Conservation (phyloP, 306 rosid species). For the Cajanus cajan region DNA sequence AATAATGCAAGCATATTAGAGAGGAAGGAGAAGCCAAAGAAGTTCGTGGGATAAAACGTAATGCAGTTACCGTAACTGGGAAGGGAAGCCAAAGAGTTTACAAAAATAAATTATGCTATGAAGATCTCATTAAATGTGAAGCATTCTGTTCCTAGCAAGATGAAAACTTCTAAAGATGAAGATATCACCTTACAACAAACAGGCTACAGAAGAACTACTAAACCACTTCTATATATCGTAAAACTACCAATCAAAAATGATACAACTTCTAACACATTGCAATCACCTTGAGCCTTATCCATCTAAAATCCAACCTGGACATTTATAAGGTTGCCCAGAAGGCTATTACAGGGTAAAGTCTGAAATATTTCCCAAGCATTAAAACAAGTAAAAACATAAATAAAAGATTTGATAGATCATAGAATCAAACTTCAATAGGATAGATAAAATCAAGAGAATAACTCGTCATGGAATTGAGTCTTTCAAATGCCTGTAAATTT, state of each 20-base stretch:
- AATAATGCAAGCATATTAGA: too few species aligned
- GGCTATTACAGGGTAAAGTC: neutral
- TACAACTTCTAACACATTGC: neutral
- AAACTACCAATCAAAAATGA: neutral
- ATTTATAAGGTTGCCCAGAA: neutral
- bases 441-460: constrained; percentile 10
- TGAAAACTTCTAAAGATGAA: too few species aligned
- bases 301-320: neutral
- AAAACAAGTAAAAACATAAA: neutral
- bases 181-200: too few species aligned
- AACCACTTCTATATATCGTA: too few species aligned
- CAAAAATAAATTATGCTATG: too few species aligned
- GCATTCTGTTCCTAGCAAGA: too few species aligned
- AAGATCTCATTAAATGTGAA: too few species aligned
- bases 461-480: neutral
- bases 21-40: too few species aligned
- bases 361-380: neutral
- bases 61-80: too few species aligned
- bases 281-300: neutral
- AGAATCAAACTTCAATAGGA: neutral
- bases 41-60: too few species aligned
- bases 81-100: too few species aligned
- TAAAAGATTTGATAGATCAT: neutral
- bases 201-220: too few species aligned
- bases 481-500: neutral